Base-by-base conservation (phyloP, 768 basidiomycete species). In the Lentinus tigrinus region DNA sequence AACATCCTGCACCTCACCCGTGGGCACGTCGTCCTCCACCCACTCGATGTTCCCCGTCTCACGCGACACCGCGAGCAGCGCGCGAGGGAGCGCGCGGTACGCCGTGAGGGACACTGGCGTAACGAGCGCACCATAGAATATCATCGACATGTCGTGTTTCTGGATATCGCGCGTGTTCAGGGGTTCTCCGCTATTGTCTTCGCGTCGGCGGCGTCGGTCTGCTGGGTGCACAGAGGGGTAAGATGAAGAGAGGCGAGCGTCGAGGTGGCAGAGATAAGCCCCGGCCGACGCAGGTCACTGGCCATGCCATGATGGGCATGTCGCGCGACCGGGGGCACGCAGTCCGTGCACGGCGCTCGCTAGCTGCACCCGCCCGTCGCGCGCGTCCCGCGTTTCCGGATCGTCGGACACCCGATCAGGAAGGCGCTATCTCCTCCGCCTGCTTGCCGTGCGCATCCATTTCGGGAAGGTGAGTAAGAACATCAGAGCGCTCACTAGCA, bases 41-140 rank as follows among this genome's bases (percentile, higher is more conserved):
- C 89, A 94, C 28, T 82, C 81, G 47, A 95, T 89, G 49, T 79
- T 68, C 0, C 88, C 88, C 1, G 75, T 64, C 2, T 64, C 13
- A 21, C 65, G 57, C 19, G 62, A 72, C 26, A 93, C 81, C 14
- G 75, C 78, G 24, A 93, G 65, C 19, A 90, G 72, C 63, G 83
- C 81, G 26, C 70, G 72, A 3, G 85, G 81, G 42, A 82, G 73
- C 16, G 81, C 74, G 51, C 71, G 69, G 65, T 79, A 84, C 34
- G 67, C 44, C 0, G 74, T 75, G 23, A 80, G 69, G 19, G 74
- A 76, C 10, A 68, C 62, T 0, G 87, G 85, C 63, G 79, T 85
- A 67, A 89, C 70, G 60, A 86, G 74, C 23, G 82, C 75, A 19
- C 87, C 86, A 54, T 82, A 81, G 72, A 80, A 85, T 37, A 83